Evolutionary conservation across 148 eudicot genomes (phyloP), one percentile per base, ranked within the genome.

Genomic region (Rhododendron ovatum): DNA sequence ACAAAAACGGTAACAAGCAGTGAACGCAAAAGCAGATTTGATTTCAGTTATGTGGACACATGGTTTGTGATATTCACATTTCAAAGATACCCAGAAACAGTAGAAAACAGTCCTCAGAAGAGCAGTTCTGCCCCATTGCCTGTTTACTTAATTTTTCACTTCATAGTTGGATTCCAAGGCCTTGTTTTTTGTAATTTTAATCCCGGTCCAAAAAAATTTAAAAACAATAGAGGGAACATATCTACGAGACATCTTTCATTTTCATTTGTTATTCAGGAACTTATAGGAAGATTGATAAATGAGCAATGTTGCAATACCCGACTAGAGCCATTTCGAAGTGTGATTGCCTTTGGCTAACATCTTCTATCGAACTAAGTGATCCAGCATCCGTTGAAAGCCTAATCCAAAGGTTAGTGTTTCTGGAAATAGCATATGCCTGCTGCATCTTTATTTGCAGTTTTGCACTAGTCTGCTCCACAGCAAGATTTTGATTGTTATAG

Each of bases 1-100:
- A 87, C 83, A 89, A 89, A 92, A 85, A 86, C 84, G 89, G 78
- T 57, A 51, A 87, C 37, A 57, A 14, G 18, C 13, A 11, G 1
- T 0, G 17, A 43, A 77, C 12, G 15, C 65, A 51, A 30, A 73
- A 3, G 17, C 50, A 75, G 26, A 6, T 43, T 63, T 74, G 81
- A 50, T 2, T 39, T 51, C 35, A n/a, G 7, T 51, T 37, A 17
- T 53, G 13, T 30, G 30, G n/a, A 17, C 24, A 5, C 43, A 3
- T 9, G 81, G 51, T 78, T 43, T 50, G 37, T 37, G 7, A 39
- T 28, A 10, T 24, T 2, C 7, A 39, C 6, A 12, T 45, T 59
- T 61, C 8, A 22, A 17, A 22, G n/a, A 39, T 13, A 82, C 28
- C 69, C 41, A 39, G 22, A 83, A 67, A 39, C 24, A n/a, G 35